A percentile compares a stretch with the other conserved stretches of the same genome.
phyloP scores from a whole-genome alignment of 2,329 filamentous ascomycete species.

The Pleomassaria siparia region DNA sequence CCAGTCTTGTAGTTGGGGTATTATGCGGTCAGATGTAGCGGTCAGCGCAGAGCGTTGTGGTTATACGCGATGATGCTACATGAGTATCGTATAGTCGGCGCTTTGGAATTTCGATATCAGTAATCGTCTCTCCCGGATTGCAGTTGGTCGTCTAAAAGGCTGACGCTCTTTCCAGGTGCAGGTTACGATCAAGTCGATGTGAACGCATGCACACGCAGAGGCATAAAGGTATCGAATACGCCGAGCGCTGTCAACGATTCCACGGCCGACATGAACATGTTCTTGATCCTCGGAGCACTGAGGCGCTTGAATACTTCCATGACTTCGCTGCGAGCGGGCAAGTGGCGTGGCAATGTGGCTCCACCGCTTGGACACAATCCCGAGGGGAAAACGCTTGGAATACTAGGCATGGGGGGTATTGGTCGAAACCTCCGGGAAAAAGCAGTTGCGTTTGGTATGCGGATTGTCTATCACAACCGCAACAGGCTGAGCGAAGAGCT shows the following conservation, averaged over 20 bases:
- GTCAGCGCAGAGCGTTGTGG: too few species aligned
- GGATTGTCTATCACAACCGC: slow-evolving; percentile 73
- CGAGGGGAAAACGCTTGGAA: slow-evolving; percentile 75
- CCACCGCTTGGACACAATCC: slow-evolving; percentile 72
- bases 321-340: slow-evolving; percentile 63
- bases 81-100: too few species aligned
- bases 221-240: slow-evolving; percentile 74
- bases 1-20: too few species aligned
- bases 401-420: slow-evolving; percentile 85
- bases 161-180: slow-evolving; percentile 56
- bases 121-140: neutral
- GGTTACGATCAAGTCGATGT: slow-evolving; percentile 85
- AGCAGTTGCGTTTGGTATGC: slow-evolving; percentile 75
- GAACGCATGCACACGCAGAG: slow-evolving; percentile 66
- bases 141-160: neutral
- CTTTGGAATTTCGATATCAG: neutral
- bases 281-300: slow-evolving; percentile 77
- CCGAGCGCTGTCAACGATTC: slow-evolving; percentile 81
- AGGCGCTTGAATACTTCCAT: slow-evolving; percentile 72
- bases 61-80: too few species aligned
- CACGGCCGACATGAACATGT: slow-evolving; percentile 80
- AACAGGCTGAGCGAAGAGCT: slow-evolving; percentile 58
- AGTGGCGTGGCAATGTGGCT: slow-evolving; percentile 64
- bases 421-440: slow-evolving; percentile 76
- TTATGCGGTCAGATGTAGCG: too few species aligned